A percentile compares a stretch with the other conserved stretches of the same genome.
Evolutionary conservation across 2,329 filamentous ascomycete genomes (phyloP).

Genomic region (Sclerotinia glacialis): DNA sequence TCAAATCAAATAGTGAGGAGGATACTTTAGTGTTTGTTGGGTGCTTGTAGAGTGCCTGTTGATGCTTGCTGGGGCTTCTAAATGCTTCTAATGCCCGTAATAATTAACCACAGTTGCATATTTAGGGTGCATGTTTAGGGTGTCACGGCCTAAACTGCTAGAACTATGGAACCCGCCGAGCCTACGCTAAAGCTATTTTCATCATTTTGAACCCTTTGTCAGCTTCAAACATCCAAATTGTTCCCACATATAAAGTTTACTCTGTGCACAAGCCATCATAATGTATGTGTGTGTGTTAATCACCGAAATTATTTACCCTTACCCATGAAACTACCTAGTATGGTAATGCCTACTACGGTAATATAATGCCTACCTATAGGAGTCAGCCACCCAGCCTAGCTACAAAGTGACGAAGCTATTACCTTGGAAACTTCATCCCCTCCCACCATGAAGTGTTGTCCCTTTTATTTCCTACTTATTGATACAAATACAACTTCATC

Average conservation of each 20-base stretch:
- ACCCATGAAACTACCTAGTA: background rate
- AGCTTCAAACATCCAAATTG: background rate
- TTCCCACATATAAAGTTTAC: background rate
- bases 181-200: too few relatives aligned
- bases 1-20: background rate
- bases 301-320: background rate
- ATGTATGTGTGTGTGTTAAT: background rate
- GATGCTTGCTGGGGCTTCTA: background rate
- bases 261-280: background rate
- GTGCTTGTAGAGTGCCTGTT: too few relatives aligned
- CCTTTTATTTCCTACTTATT: background rate
- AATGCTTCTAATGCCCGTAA: constrained; percentile 16
- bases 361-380: background rate
- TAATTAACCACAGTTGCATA: background rate
- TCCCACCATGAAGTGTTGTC: background rate
- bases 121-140: background rate
- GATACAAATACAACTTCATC: background rate
- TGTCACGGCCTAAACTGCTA: too few relatives aligned
- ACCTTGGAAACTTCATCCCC: background rate
- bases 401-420: constrained; percentile 11
- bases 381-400: constrained; percentile 1
- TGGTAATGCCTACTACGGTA: background rate
- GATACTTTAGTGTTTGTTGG: background rate
- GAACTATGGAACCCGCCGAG: too few relatives aligned
- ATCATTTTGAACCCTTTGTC: background rate